Evolutionary conservation across 352 stramenopile species (phyloP), one percentile per base, ranked within the genome.

Genomic region (Phytophthora nicotianae): DNA sequence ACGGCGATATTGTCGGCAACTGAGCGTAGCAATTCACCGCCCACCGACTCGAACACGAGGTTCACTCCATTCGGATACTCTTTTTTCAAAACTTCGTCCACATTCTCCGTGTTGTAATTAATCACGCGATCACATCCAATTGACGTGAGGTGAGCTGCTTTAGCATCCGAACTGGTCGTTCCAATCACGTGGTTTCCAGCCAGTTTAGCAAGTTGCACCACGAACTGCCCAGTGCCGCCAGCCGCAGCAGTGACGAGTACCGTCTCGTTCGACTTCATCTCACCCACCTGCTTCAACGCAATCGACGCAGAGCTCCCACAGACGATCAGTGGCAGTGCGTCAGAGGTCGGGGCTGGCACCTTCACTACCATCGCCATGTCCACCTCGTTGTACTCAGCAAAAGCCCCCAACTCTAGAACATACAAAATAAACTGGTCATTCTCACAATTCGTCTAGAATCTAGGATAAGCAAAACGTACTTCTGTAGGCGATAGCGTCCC

Each of bases 211-310:
- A 97, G 69, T 53, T 96, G 88, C 47, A 95, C 70, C 26, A 83
- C 89, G 26, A 92, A 88, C 20, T 92, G 64, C 11, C 88, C 86
- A 11, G 83, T 95, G n/a, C 82, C 88, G n/a, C 88, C 86, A 5
- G 74, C 77, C 1, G 77, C 77, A 17, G 77, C 68, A 0, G 77
- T 84, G 37, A 89, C 79, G 7, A 89, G 43, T 29, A 89, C 76
- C 13, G 76, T 86, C 67, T 86, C 76, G 21, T 72, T 72, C 17
- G 63, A 69, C 47, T 74, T 75, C 74, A 89, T 83, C 47, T 86
- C 41, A 5, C 76, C 79, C 2, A 77, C 68, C 5, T 75, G 61
- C 26, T 89, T 72, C 21, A 89, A 58, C 0, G 76, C 74, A 11
- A 80, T 73, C 19, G 70, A 81, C 0, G 62, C 76, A 7, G 77